Evolutionary conservation across 495 filamentous ascomycete species (phyloP).

Genomic region (Bombardia bombarda): DNA sequence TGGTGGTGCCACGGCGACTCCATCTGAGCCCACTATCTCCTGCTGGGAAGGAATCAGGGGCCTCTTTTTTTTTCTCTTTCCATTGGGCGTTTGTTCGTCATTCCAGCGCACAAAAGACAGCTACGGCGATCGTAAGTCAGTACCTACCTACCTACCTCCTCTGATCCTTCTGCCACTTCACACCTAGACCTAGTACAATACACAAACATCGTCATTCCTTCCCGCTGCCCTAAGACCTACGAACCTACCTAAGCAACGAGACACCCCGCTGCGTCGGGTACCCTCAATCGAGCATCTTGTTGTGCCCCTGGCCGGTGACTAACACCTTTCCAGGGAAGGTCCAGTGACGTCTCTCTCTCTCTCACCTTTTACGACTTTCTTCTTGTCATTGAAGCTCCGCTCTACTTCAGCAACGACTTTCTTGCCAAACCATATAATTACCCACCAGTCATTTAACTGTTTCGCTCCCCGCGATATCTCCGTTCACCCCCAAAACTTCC

Average conservation of each 20-base stretch:
- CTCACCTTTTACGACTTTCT: too few species aligned
- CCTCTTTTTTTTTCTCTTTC: neutral
- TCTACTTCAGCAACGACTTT: neutral
- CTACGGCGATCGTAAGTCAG: slow-evolving; percentile 5
- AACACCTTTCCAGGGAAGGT: too few species aligned
- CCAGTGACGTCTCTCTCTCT: too few species aligned
- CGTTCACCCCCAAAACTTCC: neutral
- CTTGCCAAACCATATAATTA: slow-evolving; percentile 17
- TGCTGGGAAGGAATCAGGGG: slow-evolving; percentile 17
- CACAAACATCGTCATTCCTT: slow-evolving; percentile 10
- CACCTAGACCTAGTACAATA: neutral
- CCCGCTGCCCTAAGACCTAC: neutral
- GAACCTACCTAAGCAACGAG: too few species aligned
- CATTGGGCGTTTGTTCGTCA: slow-evolving; percentile 1
- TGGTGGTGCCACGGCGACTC: too few species aligned
- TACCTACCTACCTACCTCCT: neutral
- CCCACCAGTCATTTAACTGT: slow-evolving; percentile 9
- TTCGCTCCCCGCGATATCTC: too few species aligned
- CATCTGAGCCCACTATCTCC: slow-evolving; percentile 9
- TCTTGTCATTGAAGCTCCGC: too few species aligned
- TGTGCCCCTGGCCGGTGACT: too few species aligned
- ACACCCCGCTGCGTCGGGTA: too few species aligned
- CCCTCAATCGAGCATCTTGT: too few species aligned
- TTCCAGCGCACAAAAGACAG: too few species aligned
- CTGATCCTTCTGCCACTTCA: neutral